These are phyloP conservation scores for Prunus mongolica DNA, from an alignment of 306 rosid genomes.

Conservation along the genomic window DNA sequence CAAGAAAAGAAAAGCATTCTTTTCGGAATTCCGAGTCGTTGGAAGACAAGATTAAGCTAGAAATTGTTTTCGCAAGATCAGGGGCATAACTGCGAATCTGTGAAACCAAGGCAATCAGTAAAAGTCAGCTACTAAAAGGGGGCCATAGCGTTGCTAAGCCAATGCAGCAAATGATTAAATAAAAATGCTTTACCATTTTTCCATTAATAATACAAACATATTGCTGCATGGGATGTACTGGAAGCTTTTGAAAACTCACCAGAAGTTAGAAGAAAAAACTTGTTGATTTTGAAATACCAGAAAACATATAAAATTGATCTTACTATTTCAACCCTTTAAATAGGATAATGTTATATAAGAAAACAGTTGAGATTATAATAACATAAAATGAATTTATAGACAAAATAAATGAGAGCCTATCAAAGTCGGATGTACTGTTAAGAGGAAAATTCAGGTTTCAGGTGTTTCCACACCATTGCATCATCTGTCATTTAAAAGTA, in stretches of 20 bases:
- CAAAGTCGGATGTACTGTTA: not conserved
- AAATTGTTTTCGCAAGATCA: constrained; percentile 78
- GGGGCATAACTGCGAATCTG: constrained; percentile 79
- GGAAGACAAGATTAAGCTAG: constrained; percentile 76
- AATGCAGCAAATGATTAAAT: not conserved
- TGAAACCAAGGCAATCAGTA: constrained; percentile 21
- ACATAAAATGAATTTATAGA: not conserved
- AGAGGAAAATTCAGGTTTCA: not conserved
- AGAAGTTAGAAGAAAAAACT: not conserved
- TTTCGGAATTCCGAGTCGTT: constrained; percentile 57
- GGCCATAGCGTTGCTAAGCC: not conserved
- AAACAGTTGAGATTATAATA: not conserved
- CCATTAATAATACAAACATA: not conserved
- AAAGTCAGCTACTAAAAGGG: not conserved
- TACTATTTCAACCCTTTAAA: not conserved
- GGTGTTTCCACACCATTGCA: not conserved
- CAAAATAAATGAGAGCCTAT: not conserved
- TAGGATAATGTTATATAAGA: not conserved
- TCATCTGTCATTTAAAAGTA: too few relatives aligned
- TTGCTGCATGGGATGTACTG: not conserved
- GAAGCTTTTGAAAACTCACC: not conserved
- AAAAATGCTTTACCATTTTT: not conserved
- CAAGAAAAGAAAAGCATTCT: constrained; percentile 82
- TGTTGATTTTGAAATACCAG: not conserved
- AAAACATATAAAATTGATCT: not conserved